Conservation (phyloP, 75 land plant species). For the Azolla pinnata region DNA sequence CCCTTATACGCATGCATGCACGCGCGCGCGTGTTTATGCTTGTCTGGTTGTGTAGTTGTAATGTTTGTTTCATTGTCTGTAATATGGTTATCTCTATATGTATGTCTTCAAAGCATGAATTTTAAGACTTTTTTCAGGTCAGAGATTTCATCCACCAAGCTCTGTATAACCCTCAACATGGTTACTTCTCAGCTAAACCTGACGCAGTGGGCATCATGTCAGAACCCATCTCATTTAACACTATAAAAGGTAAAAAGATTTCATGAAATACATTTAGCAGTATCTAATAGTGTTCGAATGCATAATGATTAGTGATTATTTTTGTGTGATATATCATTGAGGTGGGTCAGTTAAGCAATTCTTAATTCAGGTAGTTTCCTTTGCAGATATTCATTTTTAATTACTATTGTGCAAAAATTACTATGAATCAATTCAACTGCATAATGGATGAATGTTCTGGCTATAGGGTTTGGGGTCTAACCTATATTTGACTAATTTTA, state of each 20-base stretch:
- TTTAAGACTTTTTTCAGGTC: constrained; percentile 35
- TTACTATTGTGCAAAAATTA: too few species aligned
- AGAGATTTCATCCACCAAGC: constrained; percentile 77
- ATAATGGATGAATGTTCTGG: too few species aligned
- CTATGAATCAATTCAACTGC: too few species aligned
- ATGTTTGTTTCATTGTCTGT: neutral
- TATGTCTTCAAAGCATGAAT: neutral
- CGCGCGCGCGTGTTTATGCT: neutral
- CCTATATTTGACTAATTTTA: too few species aligned
- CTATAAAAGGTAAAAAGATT: constrained; percentile 44
- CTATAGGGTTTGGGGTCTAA: too few species aligned
- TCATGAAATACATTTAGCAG: neutral
- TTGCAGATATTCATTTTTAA: too few species aligned
- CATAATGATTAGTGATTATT: neutral
- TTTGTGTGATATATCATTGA: neutral
- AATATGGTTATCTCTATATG: too few species aligned
- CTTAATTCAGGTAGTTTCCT: too few species aligned
- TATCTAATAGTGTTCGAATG: neutral
- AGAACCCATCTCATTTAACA: constrained; percentile 51
- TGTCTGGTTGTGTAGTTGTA: neutral
- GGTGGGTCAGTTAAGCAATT: neutral
- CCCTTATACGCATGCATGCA: neutral
- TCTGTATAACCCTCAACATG: constrained; percentile 62
- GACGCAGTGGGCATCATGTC: constrained; percentile 71
- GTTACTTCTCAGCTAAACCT: constrained; percentile 74